phyloP scores from a whole-genome alignment of 495 filamentous ascomycete species.

The Aspergillus carlsbadensis region DNA sequence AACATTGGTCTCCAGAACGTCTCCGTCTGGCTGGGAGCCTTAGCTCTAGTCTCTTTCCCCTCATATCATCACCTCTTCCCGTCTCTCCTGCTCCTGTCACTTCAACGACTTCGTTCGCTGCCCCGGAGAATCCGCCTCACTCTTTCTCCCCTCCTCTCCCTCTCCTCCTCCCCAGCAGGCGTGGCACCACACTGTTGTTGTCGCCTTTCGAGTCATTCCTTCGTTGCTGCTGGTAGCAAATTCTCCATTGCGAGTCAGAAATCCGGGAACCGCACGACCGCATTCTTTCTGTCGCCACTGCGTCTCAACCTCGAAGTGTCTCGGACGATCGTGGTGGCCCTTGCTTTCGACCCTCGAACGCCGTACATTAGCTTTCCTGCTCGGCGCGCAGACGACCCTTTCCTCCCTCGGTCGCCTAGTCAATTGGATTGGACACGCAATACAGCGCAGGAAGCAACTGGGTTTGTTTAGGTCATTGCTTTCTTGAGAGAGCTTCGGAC shows the following conservation, averaged over 20 bases:
- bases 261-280: neutral
- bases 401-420: constrained; percentile 14
- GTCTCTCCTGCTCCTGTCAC: neutral
- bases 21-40: neutral
- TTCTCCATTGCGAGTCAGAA: constrained; percentile 16
- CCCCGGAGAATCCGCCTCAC: constrained; percentile 17
- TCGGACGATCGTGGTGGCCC: constrained; percentile 23
- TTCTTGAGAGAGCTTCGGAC: neutral
- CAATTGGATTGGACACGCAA: constrained; percentile 14
- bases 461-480: neutral
- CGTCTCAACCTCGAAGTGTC: constrained; percentile 11
- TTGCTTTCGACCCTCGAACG: constrained; percentile 30
- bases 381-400: neutral
- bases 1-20: constrained; percentile 10
- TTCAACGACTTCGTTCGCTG: constrained; percentile 23
- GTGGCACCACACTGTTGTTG: neutral
- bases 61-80: constrained; percentile 13
- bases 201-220: constrained; percentile 6
- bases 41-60: constrained; percentile 1
- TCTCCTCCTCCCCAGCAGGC: constrained; percentile 27
- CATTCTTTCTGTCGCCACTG: constrained; percentile 1
- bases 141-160: constrained; percentile 21
- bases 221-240: constrained; percentile 14
- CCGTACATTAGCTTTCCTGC: constrained; percentile 3
- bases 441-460: neutral